Conservation (phyloP, 2,329 filamentous ascomycete genomes). For the Talaromyces albobiverticillius region DNA sequence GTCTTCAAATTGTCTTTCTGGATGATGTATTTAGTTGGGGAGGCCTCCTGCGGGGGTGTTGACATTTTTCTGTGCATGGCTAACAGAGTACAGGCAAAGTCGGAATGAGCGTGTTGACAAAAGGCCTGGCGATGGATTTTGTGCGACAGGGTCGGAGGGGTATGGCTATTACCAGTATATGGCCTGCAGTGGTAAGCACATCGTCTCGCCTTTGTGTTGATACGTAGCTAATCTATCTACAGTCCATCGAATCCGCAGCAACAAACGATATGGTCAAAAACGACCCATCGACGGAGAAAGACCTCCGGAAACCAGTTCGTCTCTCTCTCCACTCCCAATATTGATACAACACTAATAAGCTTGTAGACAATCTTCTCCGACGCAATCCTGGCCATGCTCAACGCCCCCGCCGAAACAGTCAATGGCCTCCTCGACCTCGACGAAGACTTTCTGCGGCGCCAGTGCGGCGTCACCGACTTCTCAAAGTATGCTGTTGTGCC, state of each 20-base stretch:
- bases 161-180: slow-evolving; percentile 79
- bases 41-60: too few relatives aligned
- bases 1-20: too few relatives aligned
- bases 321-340: not conserved
- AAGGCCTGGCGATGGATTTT: slow-evolving; percentile 81
- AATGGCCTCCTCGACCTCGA: slow-evolving; percentile 73
- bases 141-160: slow-evolving; percentile 59
- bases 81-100: slow-evolving; percentile 58
- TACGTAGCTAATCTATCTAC: too few relatives aligned
- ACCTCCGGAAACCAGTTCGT: slow-evolving; percentile 61
- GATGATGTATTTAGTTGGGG: too few relatives aligned
- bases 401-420: slow-evolving; percentile 57
- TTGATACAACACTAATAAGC: too few relatives aligned
- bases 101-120: slow-evolving; percentile 76
- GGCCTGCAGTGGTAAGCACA: slow-evolving; percentile 74
- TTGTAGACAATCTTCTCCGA: slow-evolving; percentile 70
- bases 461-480: slow-evolving; percentile 67
- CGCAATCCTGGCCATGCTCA: slow-evolving; percentile 70
- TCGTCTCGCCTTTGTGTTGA: slow-evolving; percentile 15
- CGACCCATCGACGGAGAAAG: slow-evolving; percentile 49
- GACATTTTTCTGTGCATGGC: slow-evolving; percentile 18
- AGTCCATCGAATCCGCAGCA: slow-evolving; percentile 72
- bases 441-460: slow-evolving; percentile 72
- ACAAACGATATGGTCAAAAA: slow-evolving; percentile 54
- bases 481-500: slow-evolving; percentile 67